These are phyloP conservation scores for Aspergillus fumigatiaffinis DNA, from an alignment of 2,329 filamentous ascomycete genomes.

Conservation along the genomic window DNA sequence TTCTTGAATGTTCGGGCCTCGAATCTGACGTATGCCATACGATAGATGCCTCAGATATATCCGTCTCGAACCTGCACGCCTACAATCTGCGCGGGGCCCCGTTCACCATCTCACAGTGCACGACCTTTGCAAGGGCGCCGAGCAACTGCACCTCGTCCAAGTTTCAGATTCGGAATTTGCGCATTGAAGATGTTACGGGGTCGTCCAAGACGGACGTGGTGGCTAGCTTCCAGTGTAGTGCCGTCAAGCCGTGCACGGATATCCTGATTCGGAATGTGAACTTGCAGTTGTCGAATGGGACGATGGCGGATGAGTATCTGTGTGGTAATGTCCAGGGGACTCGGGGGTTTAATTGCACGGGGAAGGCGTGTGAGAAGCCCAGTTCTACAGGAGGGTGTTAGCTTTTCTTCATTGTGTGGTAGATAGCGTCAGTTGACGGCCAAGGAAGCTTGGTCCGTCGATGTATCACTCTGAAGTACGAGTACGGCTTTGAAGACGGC, in stretches of 20 bases:
- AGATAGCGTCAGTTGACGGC: background rate
- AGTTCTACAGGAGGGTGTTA: slow-evolving; percentile 34
- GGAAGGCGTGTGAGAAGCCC: slow-evolving; percentile 13
- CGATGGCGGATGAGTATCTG: slow-evolving; percentile 17
- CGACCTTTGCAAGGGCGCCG: slow-evolving; percentile 28
- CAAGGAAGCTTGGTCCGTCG: background rate
- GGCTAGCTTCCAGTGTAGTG: slow-evolving; percentile 31
- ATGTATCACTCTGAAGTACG: background rate
- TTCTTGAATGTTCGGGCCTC: no score
- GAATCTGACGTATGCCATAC: background rate
- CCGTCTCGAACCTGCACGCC: slow-evolving; percentile 32
- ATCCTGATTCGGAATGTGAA: slow-evolving; percentile 17
- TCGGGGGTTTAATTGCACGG: slow-evolving; percentile 24
- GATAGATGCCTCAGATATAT: slow-evolving; percentile 32
- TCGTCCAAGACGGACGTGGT: slow-evolving; percentile 16
- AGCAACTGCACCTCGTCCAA: slow-evolving; percentile 39
- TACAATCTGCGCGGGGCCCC: slow-evolving; percentile 26
- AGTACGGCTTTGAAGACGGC: no score
- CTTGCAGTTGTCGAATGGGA: slow-evolving; percentile 18
- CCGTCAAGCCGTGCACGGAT: slow-evolving; percentile 23
- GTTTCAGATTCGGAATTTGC: slow-evolving; percentile 39
- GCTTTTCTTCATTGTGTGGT: background rate
- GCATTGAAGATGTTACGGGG: slow-evolving; percentile 15
- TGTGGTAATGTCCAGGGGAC: slow-evolving; percentile 23
- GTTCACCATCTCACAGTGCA: slow-evolving; percentile 40